Base-by-base conservation (phyloP, 2,329 filamentous ascomycete genomes). In the Fonsecaea multimorphosa region DNA sequence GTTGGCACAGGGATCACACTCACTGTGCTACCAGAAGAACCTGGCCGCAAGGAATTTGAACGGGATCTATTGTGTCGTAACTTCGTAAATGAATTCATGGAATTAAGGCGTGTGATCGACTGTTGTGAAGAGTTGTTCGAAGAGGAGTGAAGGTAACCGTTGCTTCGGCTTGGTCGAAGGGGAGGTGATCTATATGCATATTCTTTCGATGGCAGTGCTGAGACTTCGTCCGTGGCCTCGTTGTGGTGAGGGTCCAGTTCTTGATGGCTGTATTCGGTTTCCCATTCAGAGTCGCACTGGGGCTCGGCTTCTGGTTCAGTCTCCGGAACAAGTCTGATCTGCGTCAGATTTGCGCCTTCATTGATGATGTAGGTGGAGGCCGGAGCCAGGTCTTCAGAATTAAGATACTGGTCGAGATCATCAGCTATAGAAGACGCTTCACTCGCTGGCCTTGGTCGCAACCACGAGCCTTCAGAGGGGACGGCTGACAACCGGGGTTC, bases 21-120 rank as follows among this genome's bases (percentile, higher is more conserved):
- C 31, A 81, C 69, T 27, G 79, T 76, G 65, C 80, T 84, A 22
- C 80, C 76, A 54, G 78, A 78, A 12, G 83, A 84, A 36, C 78
- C 61, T 14, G 71, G 70, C 27, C 71, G 66, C 49, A 63, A 58
- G 24, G 75, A 66, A 56, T 56, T 53, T 11, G 65, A 67, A 63
- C 66, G 52, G 19, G 75, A 70, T 65, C 77, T 80, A 67, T 76
- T 77, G 52, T 74, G 74, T 63, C 70, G 70, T 60, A 57, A 67
- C 62, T 70, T 63, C 59, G 68, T 68, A 53, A 66, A 63, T 58
- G 68, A 70, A 55, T 65, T 71, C 64, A 73, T 61, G 19, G 70
- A 70, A 64, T 71, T 72, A 54, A 70, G 62, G 53, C 66, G 65
- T 6, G 70, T 16, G 16, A 49, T 60, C 16, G 44, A 60, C n/a